Percentiles rank a stretch among this genome's conserved stretches.
phyloP scores from a whole-genome alignment of 352 stramenopile species.

The Phytophthora kernoviae region DNA sequence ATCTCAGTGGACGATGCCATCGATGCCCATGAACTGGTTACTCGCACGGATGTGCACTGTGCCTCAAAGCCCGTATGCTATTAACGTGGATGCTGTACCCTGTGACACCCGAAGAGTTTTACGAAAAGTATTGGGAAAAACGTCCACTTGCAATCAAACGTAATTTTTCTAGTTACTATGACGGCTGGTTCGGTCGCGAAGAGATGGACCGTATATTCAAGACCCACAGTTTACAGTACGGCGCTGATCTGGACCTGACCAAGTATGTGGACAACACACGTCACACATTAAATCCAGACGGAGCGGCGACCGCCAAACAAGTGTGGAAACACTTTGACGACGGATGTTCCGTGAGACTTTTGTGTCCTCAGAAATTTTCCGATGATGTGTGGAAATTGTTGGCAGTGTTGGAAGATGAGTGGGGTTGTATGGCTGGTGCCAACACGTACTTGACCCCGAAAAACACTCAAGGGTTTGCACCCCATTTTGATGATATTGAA shows the following conservation, averaged over 20 bases:
- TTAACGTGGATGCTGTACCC: conserved; percentile 89
- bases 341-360: conserved; percentile 90
- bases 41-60: conserved; percentile 67
- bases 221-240: conserved; percentile 80
- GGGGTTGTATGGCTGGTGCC: conserved; percentile 93
- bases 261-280: conserved; percentile 88
- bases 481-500: conserved; percentile 98
- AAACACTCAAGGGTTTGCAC: conserved; percentile 95
- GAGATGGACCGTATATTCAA: conserved; percentile 80
- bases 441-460: conserved; percentile 95
- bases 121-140: conserved; percentile 93
- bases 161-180: conserved; percentile 69
- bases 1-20: conserved; percentile 56
- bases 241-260: conserved; percentile 84
- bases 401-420: conserved; percentile 94
- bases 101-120: conserved; percentile 90
- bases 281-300: conserved; percentile 65
- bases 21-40: conserved; percentile 59
- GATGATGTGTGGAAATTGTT: conserved; percentile 89
- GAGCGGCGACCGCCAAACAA: conserved; percentile 57
- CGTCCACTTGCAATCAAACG: conserved; percentile 89
- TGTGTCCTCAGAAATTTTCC: conserved; percentile 94
- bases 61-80: conserved; percentile 70
- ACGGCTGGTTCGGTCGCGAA: conserved; percentile 76
- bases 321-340: conserved; percentile 86